Evolutionary conservation across 1,139 yeast genomes (phyloP).

Genomic region (Pichia sorboxylosa): DNA sequence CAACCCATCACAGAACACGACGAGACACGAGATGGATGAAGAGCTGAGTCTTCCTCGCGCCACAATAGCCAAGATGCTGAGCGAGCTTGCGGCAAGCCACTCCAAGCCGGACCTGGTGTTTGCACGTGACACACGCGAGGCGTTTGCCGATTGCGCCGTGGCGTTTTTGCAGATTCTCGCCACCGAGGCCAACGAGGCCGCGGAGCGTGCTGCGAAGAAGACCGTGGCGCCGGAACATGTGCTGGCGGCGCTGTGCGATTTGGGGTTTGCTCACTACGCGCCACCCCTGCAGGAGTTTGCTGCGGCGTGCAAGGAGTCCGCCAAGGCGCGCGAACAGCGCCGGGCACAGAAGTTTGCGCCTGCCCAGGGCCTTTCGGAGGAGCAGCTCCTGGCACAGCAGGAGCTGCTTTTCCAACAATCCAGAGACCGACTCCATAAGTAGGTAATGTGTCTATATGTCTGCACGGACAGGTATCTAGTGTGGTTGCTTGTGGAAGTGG

Average conservation of each 20-base stretch:
- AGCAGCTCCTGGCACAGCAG: constrained; percentile 82
- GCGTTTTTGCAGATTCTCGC: constrained; percentile 92
- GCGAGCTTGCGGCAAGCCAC: constrained; percentile 72
- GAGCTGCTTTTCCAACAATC: constrained; percentile 85
- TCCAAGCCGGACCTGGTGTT: constrained; percentile 76
- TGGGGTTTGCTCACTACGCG: constrained; percentile 79
- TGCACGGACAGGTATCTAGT: too few species aligned
- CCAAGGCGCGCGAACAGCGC: constrained; percentile 76
- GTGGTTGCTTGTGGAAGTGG: too few species aligned
- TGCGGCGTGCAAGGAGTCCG: constrained; percentile 72
- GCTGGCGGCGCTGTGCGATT: constrained; percentile 73
- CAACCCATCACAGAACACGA: too few species aligned
- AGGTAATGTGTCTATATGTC: too few species aligned
- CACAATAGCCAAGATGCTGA: constrained; percentile 87
- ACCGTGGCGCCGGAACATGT: constrained; percentile 97
- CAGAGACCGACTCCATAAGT: constrained; percentile 58
- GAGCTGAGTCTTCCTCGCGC: constrained; percentile 37
- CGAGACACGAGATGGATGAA: too few species aligned
- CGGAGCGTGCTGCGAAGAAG: constrained; percentile 91
- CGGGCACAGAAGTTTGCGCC: constrained; percentile 89
- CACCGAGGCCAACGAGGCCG: constrained; percentile 89
- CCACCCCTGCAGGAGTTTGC: constrained; percentile 41
- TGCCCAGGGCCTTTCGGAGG: constrained; percentile 87
- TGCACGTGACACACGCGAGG: constrained; percentile 90
- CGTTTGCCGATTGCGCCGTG: constrained; percentile 89